Evolutionary conservation across 2,329 filamentous ascomycete genomes (phyloP).

Genomic region (Xenosphaeropsis pyriputrescens): DNA sequence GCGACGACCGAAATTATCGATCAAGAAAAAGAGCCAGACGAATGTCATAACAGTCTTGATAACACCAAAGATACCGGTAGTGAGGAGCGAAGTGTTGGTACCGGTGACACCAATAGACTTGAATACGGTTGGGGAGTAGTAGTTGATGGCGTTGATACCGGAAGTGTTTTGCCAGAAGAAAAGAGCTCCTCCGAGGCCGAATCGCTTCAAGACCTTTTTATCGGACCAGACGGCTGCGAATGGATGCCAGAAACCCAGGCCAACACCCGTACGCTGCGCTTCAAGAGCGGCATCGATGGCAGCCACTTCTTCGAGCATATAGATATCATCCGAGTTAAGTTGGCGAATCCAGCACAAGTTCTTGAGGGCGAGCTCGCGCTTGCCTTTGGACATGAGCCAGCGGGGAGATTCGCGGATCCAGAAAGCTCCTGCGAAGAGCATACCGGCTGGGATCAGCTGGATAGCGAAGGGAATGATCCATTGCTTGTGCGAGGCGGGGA

Average conservation of each 20-base stretch:
- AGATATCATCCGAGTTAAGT: constrained; percentile 37
- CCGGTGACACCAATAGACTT: constrained; percentile 41
- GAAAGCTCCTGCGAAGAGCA: constrained; percentile 40
- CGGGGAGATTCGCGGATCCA: constrained; percentile 52
- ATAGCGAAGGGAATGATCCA: constrained; percentile 50
- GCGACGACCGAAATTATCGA: constrained; percentile 47
- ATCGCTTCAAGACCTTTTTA: constrained; percentile 49
- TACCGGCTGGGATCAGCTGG: constrained; percentile 50
- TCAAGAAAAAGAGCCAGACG: constrained; percentile 53
- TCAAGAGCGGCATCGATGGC: constrained; percentile 59
- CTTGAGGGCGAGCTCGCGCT: constrained; percentile 40
- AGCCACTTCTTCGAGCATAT: constrained; percentile 60
- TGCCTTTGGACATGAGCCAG: constrained; percentile 52
- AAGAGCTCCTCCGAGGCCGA: constrained; percentile 58
- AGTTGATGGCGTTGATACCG: constrained; percentile 70
- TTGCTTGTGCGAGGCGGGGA: constrained; percentile 31
- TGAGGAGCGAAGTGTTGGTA: constrained; percentile 41
- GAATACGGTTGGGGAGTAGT: constrained; percentile 58
- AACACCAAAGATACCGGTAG: constrained; percentile 64
- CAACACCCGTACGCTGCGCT: constrained; percentile 44
- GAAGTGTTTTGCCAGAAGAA: constrained; percentile 70
- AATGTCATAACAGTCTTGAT: constrained; percentile 58
- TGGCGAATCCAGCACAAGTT: constrained; percentile 52
- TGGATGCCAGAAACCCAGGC: constrained; percentile 61
- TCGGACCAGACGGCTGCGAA: constrained; percentile 40